A percentile compares a stretch with the other conserved stretches of the same genome.
phyloP scores from a whole-genome alignment of 2,329 filamentous ascomycete species.

The Hymenoscyphus scutula region DNA sequence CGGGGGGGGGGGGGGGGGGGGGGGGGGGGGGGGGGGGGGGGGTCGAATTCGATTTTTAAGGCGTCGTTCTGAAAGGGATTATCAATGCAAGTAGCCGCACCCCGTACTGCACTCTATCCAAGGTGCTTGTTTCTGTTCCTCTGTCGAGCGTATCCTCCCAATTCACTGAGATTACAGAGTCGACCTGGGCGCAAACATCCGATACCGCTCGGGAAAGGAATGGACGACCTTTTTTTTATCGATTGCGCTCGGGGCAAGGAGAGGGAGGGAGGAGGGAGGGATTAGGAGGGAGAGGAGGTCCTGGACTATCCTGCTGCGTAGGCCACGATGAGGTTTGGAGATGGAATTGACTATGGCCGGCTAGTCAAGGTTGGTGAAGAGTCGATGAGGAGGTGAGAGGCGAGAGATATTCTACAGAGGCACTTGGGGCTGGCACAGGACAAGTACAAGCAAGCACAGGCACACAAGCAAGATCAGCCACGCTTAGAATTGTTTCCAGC shows the following conservation, averaged over 20 bases:
- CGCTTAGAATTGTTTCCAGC: constrained; percentile 1
- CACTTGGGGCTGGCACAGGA: too few relatives aligned
- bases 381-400: too few relatives aligned
- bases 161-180: neutral
- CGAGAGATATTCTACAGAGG: too few relatives aligned
- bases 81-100: constrained; percentile 19
- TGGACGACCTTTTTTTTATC: neutral
- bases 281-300: too few relatives aligned
- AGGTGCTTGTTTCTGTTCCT: neutral
- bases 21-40: too few relatives aligned
- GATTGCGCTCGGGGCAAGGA: neutral
- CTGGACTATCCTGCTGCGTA: too few relatives aligned
- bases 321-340: too few relatives aligned
- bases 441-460: too few relatives aligned
- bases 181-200: neutral
- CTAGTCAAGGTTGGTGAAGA: too few relatives aligned
- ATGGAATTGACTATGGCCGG: too few relatives aligned
- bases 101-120: constrained; percentile 14
- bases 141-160: neutral
- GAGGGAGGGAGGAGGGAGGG: neutral
- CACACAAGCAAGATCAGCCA: neutral
- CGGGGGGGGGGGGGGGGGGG: too few relatives aligned
- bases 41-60: constrained; percentile 13
- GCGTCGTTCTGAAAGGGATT: constrained; percentile 14
- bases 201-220: neutral